Evolutionary conservation across 2,329 filamentous ascomycete species (phyloP).

Genomic region (Neoascochyta sp.): DNA sequence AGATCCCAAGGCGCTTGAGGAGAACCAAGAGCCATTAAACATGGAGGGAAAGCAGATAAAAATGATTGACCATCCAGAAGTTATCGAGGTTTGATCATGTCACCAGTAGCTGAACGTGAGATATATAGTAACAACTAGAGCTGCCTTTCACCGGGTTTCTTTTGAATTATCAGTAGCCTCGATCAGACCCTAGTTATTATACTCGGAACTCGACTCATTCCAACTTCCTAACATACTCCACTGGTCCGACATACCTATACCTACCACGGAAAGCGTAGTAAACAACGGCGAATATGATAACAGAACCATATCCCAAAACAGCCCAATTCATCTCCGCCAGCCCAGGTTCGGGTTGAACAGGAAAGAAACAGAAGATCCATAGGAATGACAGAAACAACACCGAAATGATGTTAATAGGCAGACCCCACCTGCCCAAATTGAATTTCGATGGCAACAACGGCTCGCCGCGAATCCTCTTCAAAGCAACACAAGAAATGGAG

Average conservation of each 20-base stretch:
- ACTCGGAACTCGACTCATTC: no score
- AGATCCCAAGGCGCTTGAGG: no score
- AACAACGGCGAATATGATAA: constrained; percentile 41
- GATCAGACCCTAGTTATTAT: no score
- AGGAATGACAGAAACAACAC: constrained; percentile 40
- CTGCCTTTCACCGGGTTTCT: no score
- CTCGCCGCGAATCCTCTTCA: constrained; percentile 44
- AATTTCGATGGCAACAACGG: constrained; percentile 45
- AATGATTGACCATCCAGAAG: no score
- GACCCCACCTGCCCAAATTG: constrained; percentile 44
- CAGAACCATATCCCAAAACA: constrained; percentile 40
- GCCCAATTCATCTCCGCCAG: constrained; percentile 49
- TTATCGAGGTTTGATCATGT: no score
- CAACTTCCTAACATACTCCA: constrained; percentile 16
- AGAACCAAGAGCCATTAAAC: no score
- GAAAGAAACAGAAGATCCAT: constrained; percentile 46
- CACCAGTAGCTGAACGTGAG: no score
- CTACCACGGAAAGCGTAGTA: constrained; percentile 43
- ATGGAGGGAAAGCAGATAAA: no score
- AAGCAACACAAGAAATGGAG: constrained; percentile 45
- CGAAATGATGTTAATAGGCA: constrained; percentile 42
- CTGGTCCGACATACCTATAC: constrained; percentile 36
- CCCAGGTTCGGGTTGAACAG: constrained; percentile 37
- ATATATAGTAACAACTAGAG: no score
- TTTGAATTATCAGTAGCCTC: no score